Evolutionary conservation across 2,329 filamentous ascomycete species (phyloP), one percentile per base, ranked within the genome.

Genomic region (Aphanoascus verrucosus): DNA sequence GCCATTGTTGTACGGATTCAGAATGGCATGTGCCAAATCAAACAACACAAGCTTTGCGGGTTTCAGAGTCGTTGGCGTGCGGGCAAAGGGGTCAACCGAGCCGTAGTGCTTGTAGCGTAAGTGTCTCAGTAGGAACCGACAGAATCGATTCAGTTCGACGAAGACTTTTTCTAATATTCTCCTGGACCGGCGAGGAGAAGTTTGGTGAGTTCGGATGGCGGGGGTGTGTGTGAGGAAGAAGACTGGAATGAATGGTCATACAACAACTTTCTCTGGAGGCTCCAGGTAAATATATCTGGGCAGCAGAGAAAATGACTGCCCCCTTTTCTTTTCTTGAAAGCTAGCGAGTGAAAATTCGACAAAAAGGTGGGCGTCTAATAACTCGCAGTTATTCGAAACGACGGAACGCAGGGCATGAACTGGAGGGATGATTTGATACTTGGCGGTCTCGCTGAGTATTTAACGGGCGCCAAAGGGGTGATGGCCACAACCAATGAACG

Each of bases 1-100:
- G 75, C 71, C 80, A 83, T 83, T 64, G 51, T 53, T 49, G 38
- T n/a, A 40, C 20, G 19, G 40, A n/a, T n/a, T 23, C 23, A 32
- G 34, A 48, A 47, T 53, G 35, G 42, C 43, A 53, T 53, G 35
- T 28, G 47, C 19, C 14, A 8, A 19, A 5, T 12, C 9, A 31
- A 41, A 28, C n/a, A 12, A 23, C 23, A 9, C 28, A 20, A 43
- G 28, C 2, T 20, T 23, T 19, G 38, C 14, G 3, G n/a, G 23
- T 15, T 17, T 50, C 2, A 19, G 31, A 43, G 15, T 37, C 15
- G 23, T 4, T 28, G n/a, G 23, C 11, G 49, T 14, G 42, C 15
- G 32, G 31, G 12, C 19, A 35, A 35, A 47, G 35, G 14, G 35
- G 17, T 28, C 34, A 34, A n/a, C 38, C 40, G 34, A 35, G 14